phyloP scores from a whole-genome alignment of 345 rosid species.

The Cardamine chenopodiifolia region DNA sequence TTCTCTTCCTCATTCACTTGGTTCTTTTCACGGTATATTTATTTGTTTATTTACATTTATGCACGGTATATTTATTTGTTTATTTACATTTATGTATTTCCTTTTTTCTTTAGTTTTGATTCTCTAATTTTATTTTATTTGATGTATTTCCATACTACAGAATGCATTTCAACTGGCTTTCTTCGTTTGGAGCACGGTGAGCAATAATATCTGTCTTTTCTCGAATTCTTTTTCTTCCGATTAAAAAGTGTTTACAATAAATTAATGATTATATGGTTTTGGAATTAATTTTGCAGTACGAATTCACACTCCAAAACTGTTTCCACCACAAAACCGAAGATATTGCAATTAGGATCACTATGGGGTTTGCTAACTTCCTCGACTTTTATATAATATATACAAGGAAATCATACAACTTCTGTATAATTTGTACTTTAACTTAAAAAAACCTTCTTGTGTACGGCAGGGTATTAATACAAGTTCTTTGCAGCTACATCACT shows the following conservation, averaged over 20 bases:
- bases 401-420: background rate
- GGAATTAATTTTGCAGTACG: conserved; percentile 56
- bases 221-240: background rate
- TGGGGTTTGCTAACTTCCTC: conserved; percentile 66
- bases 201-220: conserved; percentile 21
- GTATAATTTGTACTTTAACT: background rate
- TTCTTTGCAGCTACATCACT: conserved; percentile 91
- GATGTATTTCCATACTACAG: conserved; percentile 41
- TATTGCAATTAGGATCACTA: conserved; percentile 62
- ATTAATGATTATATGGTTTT: background rate
- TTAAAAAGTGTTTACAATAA: background rate
- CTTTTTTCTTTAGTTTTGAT: background rate
- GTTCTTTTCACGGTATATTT: conserved; percentile 79
- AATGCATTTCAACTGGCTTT: conserved; percentile 92
- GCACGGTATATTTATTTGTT: no score
- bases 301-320: conserved; percentile 56
- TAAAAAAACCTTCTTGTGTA: conserved; percentile 6
- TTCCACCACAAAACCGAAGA: conserved; percentile 56
- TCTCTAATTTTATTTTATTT: background rate
- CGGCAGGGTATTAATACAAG: conserved; percentile 70
- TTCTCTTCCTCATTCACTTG: conserved; percentile 86
- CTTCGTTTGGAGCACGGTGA: conserved; percentile 74
- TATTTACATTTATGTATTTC: background rate
- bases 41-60: background rate
- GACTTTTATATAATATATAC: background rate